Evolutionary conservation across 345 rosid species (phyloP).

Genomic region (Atalantia buxifolia): DNA sequence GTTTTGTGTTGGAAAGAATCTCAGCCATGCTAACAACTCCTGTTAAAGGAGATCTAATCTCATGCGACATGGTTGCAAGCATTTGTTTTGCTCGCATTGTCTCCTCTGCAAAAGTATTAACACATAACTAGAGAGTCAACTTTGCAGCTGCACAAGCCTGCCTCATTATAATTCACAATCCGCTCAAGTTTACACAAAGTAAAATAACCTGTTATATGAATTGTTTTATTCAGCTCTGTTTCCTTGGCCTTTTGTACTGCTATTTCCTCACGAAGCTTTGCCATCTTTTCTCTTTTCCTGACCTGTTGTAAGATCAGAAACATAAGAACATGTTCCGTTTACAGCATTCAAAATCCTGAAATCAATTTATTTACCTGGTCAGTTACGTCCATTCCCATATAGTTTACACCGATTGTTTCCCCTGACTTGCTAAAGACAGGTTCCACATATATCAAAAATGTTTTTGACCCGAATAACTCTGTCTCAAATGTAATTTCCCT

Average conservation of each 20-base stretch:
- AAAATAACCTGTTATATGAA: conserved; percentile 82
- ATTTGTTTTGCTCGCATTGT: conserved; percentile 97
- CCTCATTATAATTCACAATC: conserved; percentile 4
- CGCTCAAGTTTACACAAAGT: neutral
- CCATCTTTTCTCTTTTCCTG: conserved; percentile 82
- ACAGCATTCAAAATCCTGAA: neutral
- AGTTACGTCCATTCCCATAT: conserved; percentile 96
- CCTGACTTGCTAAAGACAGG: conserved; percentile 87
- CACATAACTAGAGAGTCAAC: neutral
- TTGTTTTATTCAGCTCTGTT: conserved; percentile 88
- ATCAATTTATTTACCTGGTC: conserved; percentile 62
- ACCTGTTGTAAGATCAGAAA: conserved; percentile 41
- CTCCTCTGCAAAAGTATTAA: conserved; percentile 61
- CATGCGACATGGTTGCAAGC: conserved; percentile 98
- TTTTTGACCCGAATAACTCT: conserved; percentile 76
- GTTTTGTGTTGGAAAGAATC: conserved; percentile 75
- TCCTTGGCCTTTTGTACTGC: conserved; percentile 97
- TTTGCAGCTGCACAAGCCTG: neutral
- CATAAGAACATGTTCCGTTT: conserved; percentile 7
- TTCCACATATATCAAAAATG: conserved; percentile 83
- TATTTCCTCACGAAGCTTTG: conserved; percentile 85
- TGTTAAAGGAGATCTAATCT: conserved; percentile 90
- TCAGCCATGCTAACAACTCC: conserved; percentile 98
- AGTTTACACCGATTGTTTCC: conserved; percentile 88
- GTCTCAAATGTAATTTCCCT: conserved; percentile 91